A percentile compares a stretch with the other conserved stretches of the same genome.
phyloP scores from a whole-genome alignment of 1,139 yeast genomes.

The Lodderomyces pseudojiufengensis region DNA sequence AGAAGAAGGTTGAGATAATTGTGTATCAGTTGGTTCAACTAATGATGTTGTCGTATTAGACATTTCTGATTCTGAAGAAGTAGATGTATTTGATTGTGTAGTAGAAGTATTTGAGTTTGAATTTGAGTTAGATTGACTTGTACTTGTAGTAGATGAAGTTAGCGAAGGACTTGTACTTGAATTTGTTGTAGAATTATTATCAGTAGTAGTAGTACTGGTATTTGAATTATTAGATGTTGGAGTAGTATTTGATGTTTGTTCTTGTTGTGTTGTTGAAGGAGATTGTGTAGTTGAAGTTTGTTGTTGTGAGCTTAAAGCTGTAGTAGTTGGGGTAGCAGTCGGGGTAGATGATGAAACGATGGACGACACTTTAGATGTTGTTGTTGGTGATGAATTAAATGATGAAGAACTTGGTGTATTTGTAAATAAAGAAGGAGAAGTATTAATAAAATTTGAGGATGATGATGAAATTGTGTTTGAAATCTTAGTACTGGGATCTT shows the following conservation, averaged over 20 bases:
- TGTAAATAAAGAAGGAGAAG: too few species aligned
- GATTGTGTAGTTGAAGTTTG: not conserved
- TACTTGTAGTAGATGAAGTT: conserved; percentile 2
- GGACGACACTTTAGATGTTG: not conserved
- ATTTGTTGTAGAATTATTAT: not conserved
- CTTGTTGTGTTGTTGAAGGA: not conserved
- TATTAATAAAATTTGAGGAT: too few species aligned
- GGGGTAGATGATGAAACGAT: not conserved
- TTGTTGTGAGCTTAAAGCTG: not conserved
- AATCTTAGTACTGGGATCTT: not conserved
- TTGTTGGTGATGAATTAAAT: not conserved
- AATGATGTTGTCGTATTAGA: not conserved
- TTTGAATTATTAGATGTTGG: not conserved
- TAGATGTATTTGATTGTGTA: not conserved
- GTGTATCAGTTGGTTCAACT: not conserved
- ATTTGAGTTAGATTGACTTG: not conserved
- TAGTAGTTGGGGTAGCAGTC: not conserved
- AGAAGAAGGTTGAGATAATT: not conserved
- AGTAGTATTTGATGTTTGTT: not conserved
- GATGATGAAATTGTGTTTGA: not conserved
- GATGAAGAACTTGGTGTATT: too few species aligned
- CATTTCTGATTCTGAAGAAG: not conserved
- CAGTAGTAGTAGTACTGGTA: conserved; percentile 1
- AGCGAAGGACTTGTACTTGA: conserved; percentile 4
- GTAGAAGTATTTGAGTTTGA: conserved; percentile 1